Evolutionary conservation across 208 protist genomes (phyloP).

Genomic region (Acanthamoeba culbertsoni): DNA sequence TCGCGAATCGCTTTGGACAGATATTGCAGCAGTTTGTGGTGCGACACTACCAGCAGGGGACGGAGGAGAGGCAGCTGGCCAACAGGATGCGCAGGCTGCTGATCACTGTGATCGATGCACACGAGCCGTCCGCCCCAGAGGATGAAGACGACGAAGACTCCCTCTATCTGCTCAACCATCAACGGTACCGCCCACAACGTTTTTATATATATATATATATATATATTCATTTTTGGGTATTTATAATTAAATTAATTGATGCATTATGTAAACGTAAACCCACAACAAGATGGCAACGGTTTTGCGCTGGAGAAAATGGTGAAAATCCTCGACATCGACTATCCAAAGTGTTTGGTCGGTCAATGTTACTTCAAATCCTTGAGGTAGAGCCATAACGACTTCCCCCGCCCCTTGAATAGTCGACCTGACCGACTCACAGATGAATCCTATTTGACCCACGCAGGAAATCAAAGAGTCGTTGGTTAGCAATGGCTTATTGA

Average conservation of each 20-base stretch:
- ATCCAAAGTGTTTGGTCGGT: background rate
- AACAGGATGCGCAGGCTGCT: background rate
- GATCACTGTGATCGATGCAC: background rate
- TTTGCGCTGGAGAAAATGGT: background rate
- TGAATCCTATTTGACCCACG: too few relatives aligned
- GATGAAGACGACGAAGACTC: background rate
- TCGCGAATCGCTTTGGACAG: background rate
- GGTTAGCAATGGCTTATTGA: background rate
- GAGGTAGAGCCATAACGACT: background rate
- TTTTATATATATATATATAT: background rate
- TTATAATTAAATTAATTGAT: background rate
- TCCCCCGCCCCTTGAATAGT: background rate
- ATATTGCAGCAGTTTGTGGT: background rate
- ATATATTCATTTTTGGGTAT: background rate
- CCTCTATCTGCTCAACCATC: background rate
- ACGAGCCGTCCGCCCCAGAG: background rate
- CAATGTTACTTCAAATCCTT: background rate
- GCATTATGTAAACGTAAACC: background rate
- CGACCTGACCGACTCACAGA: too few relatives aligned
- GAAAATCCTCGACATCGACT: background rate
- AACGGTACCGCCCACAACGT: background rate
- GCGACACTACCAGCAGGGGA: background rate
- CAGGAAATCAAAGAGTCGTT: background rate
- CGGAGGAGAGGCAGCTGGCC: background rate
- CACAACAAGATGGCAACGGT: background rate